Conservation (phyloP, 129 eudicot species). For the Flaveria brownii region DNA sequence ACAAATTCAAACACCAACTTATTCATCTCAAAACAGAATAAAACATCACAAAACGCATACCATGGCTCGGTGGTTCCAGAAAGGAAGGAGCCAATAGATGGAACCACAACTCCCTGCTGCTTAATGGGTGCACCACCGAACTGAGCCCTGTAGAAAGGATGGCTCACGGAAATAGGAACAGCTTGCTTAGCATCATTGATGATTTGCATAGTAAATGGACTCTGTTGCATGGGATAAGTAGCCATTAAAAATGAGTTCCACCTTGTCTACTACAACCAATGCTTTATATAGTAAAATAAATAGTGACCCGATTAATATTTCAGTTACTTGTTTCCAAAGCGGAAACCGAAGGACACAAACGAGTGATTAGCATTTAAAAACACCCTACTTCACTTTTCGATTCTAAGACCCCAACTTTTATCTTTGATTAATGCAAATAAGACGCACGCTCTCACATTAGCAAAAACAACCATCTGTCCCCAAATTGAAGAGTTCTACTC, state of each 20-base stretch:
- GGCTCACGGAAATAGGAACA: slow-evolving; percentile 41
- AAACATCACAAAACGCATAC: slow-evolving; percentile 29
- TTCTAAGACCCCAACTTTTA: slow-evolving; percentile 1
- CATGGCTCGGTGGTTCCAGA: slow-evolving; percentile 68
- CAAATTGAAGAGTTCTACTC: neutral
- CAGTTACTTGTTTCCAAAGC: neutral
- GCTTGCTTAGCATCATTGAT: slow-evolving; percentile 45
- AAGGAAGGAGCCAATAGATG: slow-evolving; percentile 47
- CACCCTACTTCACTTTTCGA: neutral
- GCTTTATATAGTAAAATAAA: slow-evolving; percentile 27
- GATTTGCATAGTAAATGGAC: slow-evolving; percentile 34
- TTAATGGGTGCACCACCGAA: slow-evolving; percentile 49
- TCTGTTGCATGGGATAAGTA: slow-evolving; percentile 51
- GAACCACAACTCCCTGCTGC: slow-evolving; percentile 57
- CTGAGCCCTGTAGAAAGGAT: slow-evolving; percentile 50
- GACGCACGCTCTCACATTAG: no score
- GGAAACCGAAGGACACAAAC: no score
- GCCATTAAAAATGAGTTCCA: slow-evolving; percentile 42
- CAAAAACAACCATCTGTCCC: neutral
- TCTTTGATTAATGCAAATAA: neutral
- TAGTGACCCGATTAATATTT: slow-evolving; percentile 11
- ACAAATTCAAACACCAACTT: neutral
- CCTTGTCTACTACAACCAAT: slow-evolving; percentile 42
- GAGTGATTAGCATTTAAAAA: no score
- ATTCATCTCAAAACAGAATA: neutral